Percentiles rank a stretch among this genome's conserved stretches.
Conservation (phyloP, 2,329 filamentous ascomycete genomes). For the Fusarium cicatricum region DNA sequence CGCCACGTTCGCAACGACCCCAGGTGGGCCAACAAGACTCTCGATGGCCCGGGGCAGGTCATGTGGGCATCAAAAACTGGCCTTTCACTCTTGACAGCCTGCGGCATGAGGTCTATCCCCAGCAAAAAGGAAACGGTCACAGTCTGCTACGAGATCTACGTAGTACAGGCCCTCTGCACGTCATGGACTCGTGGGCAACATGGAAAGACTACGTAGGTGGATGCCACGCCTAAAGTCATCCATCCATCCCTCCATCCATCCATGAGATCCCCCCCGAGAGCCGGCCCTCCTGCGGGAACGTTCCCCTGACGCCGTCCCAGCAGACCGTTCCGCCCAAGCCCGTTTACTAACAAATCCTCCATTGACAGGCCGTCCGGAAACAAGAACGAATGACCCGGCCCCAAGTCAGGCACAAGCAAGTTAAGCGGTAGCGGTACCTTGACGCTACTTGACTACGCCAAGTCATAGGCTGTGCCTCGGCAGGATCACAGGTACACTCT, state of each 20-base stretch:
- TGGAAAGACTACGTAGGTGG: constrained; percentile 2
- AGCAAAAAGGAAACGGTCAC: neutral
- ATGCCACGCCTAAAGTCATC: too few species aligned
- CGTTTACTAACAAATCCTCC: constrained; percentile 23
- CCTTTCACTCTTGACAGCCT: constrained; percentile 7
- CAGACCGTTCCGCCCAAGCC: constrained; percentile 19
- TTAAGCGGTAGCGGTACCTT: constrained; percentile 14
- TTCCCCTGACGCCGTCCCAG: constrained; percentile 23
- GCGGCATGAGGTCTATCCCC: neutral
- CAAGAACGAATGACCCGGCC: constrained; percentile 24
- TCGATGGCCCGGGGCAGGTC: constrained; percentile 19
- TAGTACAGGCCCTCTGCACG: neutral
- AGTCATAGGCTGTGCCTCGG: constrained; percentile 15
- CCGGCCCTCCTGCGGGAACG: constrained; percentile 10
- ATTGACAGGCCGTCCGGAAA: constrained; percentile 32
- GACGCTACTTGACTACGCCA: constrained; percentile 24
- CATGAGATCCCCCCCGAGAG: constrained; percentile 30
- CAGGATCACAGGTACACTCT: constrained; percentile 19
- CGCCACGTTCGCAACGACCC: constrained; percentile 33
- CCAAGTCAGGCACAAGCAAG: constrained; percentile 17
- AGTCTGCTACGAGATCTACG: neutral
- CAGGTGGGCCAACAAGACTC: constrained; percentile 21
- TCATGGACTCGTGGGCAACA: constrained; percentile 9
- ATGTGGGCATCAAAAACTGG: constrained; percentile 13
- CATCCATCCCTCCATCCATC: too few species aligned